Conservation (phyloP, 192 early-diverging fungal genomes). For the Physocladia obscura region DNA sequence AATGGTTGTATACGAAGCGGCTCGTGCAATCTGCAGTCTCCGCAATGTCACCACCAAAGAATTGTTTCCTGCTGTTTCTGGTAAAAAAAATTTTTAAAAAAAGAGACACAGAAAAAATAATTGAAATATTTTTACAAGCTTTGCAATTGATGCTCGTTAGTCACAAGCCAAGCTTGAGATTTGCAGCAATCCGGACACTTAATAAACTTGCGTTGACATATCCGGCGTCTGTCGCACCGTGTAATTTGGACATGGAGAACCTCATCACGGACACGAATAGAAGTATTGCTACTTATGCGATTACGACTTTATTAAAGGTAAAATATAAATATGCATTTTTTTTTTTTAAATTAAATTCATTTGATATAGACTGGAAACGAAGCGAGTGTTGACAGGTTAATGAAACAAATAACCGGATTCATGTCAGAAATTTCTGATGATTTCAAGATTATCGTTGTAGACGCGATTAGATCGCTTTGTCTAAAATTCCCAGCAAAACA, state of each 20-base stretch:
- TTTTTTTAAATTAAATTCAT: conserved; percentile 13
- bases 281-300: conserved; percentile 96
- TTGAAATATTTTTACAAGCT: conserved; percentile 41
- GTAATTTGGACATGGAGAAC: conserved; percentile 98
- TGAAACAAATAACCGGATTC: conserved; percentile 98
- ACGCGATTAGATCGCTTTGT: conserved; percentile 94
- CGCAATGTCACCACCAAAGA: conserved; percentile 79
- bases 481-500: conserved; percentile 97
- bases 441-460: conserved; percentile 99
- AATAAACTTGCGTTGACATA: conserved; percentile 89
- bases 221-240: conserved; percentile 85
- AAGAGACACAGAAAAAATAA: background rate
- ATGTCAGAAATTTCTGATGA: conserved; percentile 99
- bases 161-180: conserved; percentile 88
- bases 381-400: conserved; percentile 92
- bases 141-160: conserved; percentile 92
- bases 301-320: conserved; percentile 92
- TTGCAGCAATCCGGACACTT: conserved; percentile 97
- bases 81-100: conserved; percentile 35
- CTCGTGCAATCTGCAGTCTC: conserved; percentile 92
- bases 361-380: conserved; percentile 87
- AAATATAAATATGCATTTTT: background rate
- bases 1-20: conserved; percentile 97
- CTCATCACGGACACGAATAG: conserved; percentile 95
- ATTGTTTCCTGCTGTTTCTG: conserved; percentile 88